These are phyloP conservation scores for Elsinoe arachidis DNA, from an alignment of 2,329 filamentous ascomycete species.

Conservation along the genomic window DNA sequence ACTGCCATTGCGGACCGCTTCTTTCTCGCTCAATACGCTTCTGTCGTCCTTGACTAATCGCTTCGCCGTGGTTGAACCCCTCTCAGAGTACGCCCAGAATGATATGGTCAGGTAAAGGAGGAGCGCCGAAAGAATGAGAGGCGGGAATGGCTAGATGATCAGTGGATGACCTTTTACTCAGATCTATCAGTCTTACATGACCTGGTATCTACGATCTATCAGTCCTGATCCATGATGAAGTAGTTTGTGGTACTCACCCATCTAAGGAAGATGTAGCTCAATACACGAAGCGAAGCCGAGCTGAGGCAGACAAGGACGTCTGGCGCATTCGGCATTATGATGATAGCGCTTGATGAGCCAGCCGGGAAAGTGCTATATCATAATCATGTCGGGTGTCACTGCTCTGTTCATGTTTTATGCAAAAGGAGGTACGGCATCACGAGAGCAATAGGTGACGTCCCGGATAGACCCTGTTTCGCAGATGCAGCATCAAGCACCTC, in stretches of 20 bases:
- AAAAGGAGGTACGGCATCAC: background rate
- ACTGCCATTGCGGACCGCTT: slow-evolving; percentile 17
- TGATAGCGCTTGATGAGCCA: background rate
- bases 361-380: background rate
- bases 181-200: slow-evolving; percentile 23
- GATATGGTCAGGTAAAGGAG: background rate
- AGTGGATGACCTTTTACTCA: slow-evolving; percentile 11
- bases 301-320: slow-evolving; percentile 14
- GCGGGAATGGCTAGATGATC: slow-evolving; percentile 26
- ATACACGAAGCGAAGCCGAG: slow-evolving; percentile 21
- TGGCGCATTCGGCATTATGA: background rate
- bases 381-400: background rate
- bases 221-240: slow-evolving; percentile 1
- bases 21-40: slow-evolving; percentile 27
- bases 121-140: slow-evolving; percentile 19
- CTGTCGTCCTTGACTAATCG: slow-evolving; percentile 18
- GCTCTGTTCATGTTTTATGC: background rate
- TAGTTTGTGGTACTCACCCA: slow-evolving; percentile 24
- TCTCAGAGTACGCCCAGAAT: background rate
- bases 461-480: background rate
- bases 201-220: slow-evolving; percentile 26
- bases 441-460: background rate
- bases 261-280: slow-evolving; percentile 28
- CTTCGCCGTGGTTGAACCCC: too few relatives aligned
- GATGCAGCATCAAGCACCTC: too few relatives aligned